Evolutionary conservation across 2,329 filamentous ascomycete genomes (phyloP).

Genomic region (Colletotrichum cuscutae): DNA sequence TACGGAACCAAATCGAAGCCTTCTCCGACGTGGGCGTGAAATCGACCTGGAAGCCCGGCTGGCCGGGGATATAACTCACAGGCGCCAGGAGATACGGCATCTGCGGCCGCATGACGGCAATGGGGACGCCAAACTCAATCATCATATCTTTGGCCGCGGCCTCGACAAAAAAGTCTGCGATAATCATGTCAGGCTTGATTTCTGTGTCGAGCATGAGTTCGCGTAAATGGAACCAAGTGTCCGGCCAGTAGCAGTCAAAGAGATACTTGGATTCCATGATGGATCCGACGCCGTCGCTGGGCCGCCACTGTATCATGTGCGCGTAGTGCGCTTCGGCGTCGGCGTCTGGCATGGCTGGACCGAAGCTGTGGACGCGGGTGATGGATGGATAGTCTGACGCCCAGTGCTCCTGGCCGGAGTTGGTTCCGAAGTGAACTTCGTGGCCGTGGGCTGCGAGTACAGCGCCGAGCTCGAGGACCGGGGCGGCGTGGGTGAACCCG

Average conservation of each 20-base stretch:
- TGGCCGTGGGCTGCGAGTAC: slow-evolving; percentile 43
- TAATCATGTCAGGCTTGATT: slow-evolving; percentile 49
- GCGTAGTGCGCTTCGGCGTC: slow-evolving; percentile 14
- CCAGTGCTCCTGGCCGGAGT: slow-evolving; percentile 49
- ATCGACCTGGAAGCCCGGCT: slow-evolving; percentile 53
- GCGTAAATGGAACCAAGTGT: slow-evolving; percentile 40
- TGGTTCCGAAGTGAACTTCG: slow-evolving; percentile 50
- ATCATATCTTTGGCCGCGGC: slow-evolving; percentile 52
- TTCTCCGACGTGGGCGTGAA: slow-evolving; percentile 48
- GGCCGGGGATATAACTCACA: slow-evolving; percentile 51
- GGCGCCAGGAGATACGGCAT: slow-evolving; percentile 52
- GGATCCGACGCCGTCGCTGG: slow-evolving; percentile 3
- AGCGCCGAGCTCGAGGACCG: slow-evolving; percentile 48
- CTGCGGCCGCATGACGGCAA: slow-evolving; percentile 52
- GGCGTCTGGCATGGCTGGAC: slow-evolving; percentile 36
- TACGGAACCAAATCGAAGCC: slow-evolving; percentile 48
- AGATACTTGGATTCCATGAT: slow-evolving; percentile 49
- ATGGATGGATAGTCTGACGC: slow-evolving; percentile 44
- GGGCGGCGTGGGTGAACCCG: slow-evolving; percentile 50
- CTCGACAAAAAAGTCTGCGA: slow-evolving; percentile 56
- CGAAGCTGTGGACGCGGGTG: slow-evolving; percentile 44
- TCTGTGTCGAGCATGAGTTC: slow-evolving; percentile 36
- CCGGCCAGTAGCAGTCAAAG: slow-evolving; percentile 49
- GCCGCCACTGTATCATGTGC: slow-evolving; percentile 6
- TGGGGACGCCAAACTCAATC: slow-evolving; percentile 47